These are phyloP conservation scores for Colletotrichum lentis DNA, from an alignment of 2,329 filamentous ascomycete genomes.

Conservation along the genomic window DNA sequence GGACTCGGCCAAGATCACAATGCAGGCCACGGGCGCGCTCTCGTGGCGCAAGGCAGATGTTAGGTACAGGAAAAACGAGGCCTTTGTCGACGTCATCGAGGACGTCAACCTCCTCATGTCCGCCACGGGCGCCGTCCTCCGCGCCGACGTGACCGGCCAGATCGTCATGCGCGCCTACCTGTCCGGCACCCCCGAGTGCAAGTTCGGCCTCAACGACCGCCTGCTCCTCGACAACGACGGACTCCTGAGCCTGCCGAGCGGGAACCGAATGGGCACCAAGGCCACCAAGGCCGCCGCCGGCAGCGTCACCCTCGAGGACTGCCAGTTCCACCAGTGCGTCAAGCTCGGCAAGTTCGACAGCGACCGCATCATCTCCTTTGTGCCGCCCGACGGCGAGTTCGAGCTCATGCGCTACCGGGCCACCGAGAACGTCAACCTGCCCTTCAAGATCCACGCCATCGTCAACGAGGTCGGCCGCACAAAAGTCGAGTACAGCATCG, in stretches of 20 bases:
- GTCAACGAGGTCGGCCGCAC: slow-evolving; percentile 97
- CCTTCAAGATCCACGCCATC: slow-evolving; percentile 98
- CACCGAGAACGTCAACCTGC: slow-evolving; percentile 97
- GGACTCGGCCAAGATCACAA: slow-evolving; percentile 97
- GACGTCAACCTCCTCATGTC: slow-evolving; percentile 99
- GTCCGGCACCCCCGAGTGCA: slow-evolving; percentile 95
- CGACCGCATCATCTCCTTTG: slow-evolving; percentile 95
- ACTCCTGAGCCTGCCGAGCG: slow-evolving; percentile 71
- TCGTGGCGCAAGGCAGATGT: slow-evolving; percentile 98
- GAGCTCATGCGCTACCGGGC: slow-evolving; percentile 98
- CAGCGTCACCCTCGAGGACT: slow-evolving; percentile 95
- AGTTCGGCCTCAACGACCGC: slow-evolving; percentile 96
- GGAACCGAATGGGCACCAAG: slow-evolving; percentile 82
- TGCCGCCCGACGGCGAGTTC: slow-evolving; percentile 96
- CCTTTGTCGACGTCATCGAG: slow-evolving; percentile 98
- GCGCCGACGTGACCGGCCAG: slow-evolving; percentile 95
- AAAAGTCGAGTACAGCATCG: slow-evolving; percentile 98
- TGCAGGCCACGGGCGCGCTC: slow-evolving; percentile 96
- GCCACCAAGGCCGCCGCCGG: slow-evolving; percentile 95
- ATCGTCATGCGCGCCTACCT: slow-evolving; percentile 99
- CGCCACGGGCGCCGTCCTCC: slow-evolving; percentile 92
- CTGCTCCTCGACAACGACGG: slow-evolving; percentile 85
- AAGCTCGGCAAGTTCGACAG: slow-evolving; percentile 97
- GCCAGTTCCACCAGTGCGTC: slow-evolving; percentile 98
- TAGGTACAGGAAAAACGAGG: slow-evolving; percentile 99